Evolutionary conservation across 1,284 basidiomycete genomes (phyloP).

Genomic region (Marasmius tenuissimus): DNA sequence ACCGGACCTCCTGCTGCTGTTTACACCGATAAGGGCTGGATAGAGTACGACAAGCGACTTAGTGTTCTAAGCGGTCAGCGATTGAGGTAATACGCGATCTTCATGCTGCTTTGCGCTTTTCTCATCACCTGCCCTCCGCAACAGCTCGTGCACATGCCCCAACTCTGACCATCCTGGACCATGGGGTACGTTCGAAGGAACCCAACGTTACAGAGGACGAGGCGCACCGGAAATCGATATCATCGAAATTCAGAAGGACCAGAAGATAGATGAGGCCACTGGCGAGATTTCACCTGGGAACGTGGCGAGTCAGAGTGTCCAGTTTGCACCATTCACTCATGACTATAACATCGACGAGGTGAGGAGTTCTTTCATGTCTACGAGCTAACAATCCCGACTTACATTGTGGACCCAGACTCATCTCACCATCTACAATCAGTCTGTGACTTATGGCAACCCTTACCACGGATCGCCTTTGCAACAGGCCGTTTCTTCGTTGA

Average conservation of each 20-base stretch:
- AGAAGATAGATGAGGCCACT: constrained; percentile 27
- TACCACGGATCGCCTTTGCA: constrained; percentile 55
- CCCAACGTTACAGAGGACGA: constrained; percentile 50
- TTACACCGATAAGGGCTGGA: constrained; percentile 42
- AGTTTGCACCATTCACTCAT: constrained; percentile 65
- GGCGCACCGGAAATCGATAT: constrained; percentile 86
- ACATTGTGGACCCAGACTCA: constrained; percentile 29
- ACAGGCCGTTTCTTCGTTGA: constrained; percentile 57
- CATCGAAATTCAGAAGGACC: constrained; percentile 71
- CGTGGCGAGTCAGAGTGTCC: constrained; percentile 61
- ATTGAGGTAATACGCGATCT: constrained; percentile 50
- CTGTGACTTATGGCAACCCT: constrained; percentile 53
- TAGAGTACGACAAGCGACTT: constrained; percentile 46
- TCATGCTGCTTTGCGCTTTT: constrained; percentile 32
- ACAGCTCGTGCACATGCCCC: constrained; percentile 44
- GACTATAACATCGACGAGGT: constrained; percentile 51
- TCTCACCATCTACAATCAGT: constrained; percentile 50
- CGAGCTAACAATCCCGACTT: no score
- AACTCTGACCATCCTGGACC: constrained; percentile 47
- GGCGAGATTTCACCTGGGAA: constrained; percentile 34
- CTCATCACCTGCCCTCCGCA: constrained; percentile 30
- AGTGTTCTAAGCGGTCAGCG: constrained; percentile 72
- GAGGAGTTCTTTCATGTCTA: constrained; percentile 5
- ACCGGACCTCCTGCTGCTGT: constrained; percentile 56
- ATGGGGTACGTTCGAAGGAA: constrained; percentile 23